phyloP scores from a whole-genome alignment of 2,329 filamentous ascomycete species.

The Penicillium rolfsii region DNA sequence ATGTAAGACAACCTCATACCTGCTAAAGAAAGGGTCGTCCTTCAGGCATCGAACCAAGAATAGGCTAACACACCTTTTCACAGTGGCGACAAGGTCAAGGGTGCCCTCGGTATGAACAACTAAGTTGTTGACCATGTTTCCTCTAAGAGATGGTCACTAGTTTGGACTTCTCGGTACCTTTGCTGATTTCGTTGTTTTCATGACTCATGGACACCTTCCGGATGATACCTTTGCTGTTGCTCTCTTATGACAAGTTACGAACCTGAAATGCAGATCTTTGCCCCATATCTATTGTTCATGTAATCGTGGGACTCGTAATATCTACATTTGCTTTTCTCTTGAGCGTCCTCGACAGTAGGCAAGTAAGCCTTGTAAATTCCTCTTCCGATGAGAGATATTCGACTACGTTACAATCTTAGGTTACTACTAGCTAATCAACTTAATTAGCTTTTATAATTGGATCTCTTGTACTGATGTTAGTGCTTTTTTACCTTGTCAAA shows the following conservation, averaged over 20 bases:
- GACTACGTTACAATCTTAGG: no score
- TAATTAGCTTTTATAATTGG: no score
- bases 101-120: constrained; percentile 45
- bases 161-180: constrained; percentile 5
- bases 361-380: no score
- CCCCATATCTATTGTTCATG: background rate
- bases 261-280: constrained; percentile 1
- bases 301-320: no score
- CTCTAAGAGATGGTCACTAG: background rate
- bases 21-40: background rate
- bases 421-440: no score
- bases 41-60: background rate
- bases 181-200: constrained; percentile 18
- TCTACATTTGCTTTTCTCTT: no score
- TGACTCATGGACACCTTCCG: constrained; percentile 25
- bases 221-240: constrained; percentile 31
- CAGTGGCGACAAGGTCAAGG: constrained; percentile 51
- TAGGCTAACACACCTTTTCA: background rate
- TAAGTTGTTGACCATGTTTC: constrained; percentile 16
- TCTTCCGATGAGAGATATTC: no score
- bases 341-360: no score
- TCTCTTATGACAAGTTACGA: constrained; percentile 9
- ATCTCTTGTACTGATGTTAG: no score
- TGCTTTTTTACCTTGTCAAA: no score
- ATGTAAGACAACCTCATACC: constrained; percentile 37